Evolutionary conservation across 1,284 basidiomycete genomes (phyloP), one percentile per base, ranked within the genome.

Genomic region (Caloboletus inedulis): DNA sequence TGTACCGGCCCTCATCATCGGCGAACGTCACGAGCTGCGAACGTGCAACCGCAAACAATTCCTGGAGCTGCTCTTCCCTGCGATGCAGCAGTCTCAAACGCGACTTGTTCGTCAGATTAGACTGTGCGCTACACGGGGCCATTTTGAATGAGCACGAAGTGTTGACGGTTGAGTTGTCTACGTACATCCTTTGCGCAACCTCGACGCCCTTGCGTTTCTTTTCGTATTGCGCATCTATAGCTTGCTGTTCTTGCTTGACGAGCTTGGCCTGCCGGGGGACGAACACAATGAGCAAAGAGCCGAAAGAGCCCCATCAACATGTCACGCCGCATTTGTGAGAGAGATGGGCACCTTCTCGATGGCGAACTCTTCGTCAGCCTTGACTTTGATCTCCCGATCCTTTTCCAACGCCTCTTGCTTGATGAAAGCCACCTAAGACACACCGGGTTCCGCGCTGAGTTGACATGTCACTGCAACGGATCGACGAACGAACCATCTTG

Each of bases 381-480:
- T 98, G 57, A 97, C 91, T 62, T 82, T 89, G 61, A 98, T 93
- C 75, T 98, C 94, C n/a, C 95, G 79, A 1, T 92, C 94, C 74
- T 98, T 98, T 76, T 98, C 95, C 60, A 91, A 74, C 3, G 94
- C 94, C 72, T 98, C 94, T 71, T 97, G 94, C 73, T 91, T 94
- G 80, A 97, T 97, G 78, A 96, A 97, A 54, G 91, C 87, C 47
- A 96, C 91, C 93, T 95, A 31, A 47, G 12, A 68, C 25, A 56
- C 29, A 47, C 39, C 16, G 47, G 14, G 47, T 42, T 52, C 12
- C 30, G 51, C 39, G 52, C 43, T 53, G 51, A 50, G 59, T 10
- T 10, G 12, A 23, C 18, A 16, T n/a, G 43, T 30, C 13, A 27
- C 7, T 8, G 27, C 3, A 18, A 43, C 19, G 34, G n/a, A 51